A percentile compares a stretch with the other conserved stretches of the same genome.
phyloP scores from a whole-genome alignment of 495 filamentous ascomycete genomes.

The Aspergillus biplanus region DNA sequence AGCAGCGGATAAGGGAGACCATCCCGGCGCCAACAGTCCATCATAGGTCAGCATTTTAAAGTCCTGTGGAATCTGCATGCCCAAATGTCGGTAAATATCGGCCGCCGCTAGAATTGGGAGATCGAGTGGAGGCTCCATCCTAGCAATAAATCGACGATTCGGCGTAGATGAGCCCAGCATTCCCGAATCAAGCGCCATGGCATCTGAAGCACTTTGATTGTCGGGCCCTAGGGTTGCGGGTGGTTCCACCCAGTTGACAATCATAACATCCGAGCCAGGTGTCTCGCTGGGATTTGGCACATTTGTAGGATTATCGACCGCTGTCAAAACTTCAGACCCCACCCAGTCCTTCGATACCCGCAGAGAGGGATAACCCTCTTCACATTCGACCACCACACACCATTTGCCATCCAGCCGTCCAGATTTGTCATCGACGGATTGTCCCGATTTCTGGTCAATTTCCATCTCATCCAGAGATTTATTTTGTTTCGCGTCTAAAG shows the following conservation, averaged over 20 bases:
- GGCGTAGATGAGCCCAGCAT: conserved; percentile 57
- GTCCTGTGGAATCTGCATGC: conserved; percentile 56
- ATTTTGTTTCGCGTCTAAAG: conserved; percentile 43
- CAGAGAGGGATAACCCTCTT: conserved; percentile 52
- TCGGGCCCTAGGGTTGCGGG: conserved; percentile 47
- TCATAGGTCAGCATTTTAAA: conserved; percentile 66
- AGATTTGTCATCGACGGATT: conserved; percentile 22
- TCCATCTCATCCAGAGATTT: conserved; percentile 42
- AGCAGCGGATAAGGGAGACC: conserved; percentile 29
- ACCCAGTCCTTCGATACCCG: conserved; percentile 54
- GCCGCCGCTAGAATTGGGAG: conserved; percentile 69
- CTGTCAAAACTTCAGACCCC: conserved; percentile 36
- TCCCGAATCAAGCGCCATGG: conserved; percentile 50
- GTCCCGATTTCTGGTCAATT: conserved; percentile 36
- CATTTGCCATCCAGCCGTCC: conserved; percentile 35
- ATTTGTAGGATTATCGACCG: conserved; percentile 27
- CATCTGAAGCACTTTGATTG: conserved; percentile 42
- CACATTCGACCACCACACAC: conserved; percentile 49
- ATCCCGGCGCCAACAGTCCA: conserved; percentile 62
- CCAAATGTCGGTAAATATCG: conserved; percentile 68
- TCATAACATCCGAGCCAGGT: conserved; percentile 22
- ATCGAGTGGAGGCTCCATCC: conserved; percentile 80
- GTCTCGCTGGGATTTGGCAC: conserved; percentile 28
- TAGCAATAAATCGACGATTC: conserved; percentile 80
- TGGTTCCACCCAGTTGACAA: conserved; percentile 56